phyloP scores from a whole-genome alignment of 768 basidiomycete species.

The Guyanaporus albipodus region DNA sequence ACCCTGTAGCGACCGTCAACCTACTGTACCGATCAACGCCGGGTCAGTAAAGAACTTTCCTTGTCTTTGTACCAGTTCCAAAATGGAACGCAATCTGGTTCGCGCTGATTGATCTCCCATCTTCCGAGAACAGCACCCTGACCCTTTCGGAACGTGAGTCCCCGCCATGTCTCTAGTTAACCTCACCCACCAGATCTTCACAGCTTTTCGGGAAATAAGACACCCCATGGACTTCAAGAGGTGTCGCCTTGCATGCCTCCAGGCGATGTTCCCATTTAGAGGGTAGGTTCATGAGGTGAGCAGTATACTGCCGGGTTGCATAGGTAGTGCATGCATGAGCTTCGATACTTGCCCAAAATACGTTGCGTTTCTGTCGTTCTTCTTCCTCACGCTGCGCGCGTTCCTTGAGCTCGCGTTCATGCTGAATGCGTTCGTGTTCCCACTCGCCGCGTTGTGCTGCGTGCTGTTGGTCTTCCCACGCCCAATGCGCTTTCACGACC shows the following conservation, averaged over 20 bases:
- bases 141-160: too few species aligned
- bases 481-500: conserved; percentile 15
- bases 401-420: conserved; percentile 15
- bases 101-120: conserved; percentile 25
- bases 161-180: conserved; percentile 12
- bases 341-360: conserved; percentile 22
- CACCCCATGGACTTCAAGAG: conserved; percentile 24
- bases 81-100: conserved; percentile 25
- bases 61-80: conserved; percentile 31
- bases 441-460: conserved; percentile 9
- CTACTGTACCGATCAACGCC: background rate
- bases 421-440: conserved; percentile 17
- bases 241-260: conserved; percentile 23
- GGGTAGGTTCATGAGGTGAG: conserved; percentile 29
- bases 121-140: conserved; percentile 22
- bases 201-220: conserved; percentile 16
- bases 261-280: conserved; percentile 15
- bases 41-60: conserved; percentile 6
- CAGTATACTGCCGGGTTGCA: conserved; percentile 29
- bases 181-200: conserved; percentile 17
- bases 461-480: conserved; percentile 16
- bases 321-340: conserved; percentile 26
- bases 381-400: conserved; percentile 16
- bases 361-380: conserved; percentile 16
- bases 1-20: conserved; percentile 14